phyloP scores from a whole-genome alignment of 805 yeast genomes.

The Kodamaea hsintzibuensis region DNA sequence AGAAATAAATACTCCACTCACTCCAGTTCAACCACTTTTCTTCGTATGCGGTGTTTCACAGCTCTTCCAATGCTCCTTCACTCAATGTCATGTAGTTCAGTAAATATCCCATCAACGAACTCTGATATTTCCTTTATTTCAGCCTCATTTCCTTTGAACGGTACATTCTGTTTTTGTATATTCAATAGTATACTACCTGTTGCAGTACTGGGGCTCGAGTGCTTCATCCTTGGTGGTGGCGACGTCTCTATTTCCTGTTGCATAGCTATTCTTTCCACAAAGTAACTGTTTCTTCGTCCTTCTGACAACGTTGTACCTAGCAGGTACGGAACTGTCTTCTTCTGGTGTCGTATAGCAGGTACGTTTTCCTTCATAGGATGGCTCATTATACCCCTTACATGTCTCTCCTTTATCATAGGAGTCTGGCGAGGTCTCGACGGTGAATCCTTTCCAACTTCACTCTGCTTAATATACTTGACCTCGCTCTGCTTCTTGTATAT shows the following conservation, averaged over 20 bases:
- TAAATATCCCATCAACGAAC: not conserved
- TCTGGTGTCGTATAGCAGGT: not conserved
- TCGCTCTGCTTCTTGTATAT: constrained; percentile 21
- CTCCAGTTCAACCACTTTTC: no score
- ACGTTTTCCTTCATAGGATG: not conserved
- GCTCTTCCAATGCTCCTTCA: no score
- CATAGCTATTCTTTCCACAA: constrained; percentile 34
- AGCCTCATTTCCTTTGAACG: not conserved
- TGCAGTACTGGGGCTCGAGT: not conserved
- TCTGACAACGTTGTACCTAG: not conserved
- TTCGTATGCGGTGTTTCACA: no score
- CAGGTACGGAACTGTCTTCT: not conserved
- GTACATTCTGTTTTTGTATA: not conserved
- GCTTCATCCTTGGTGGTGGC: not conserved
- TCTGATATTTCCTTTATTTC: not conserved
- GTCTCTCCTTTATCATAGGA: not conserved
- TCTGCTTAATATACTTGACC: constrained; percentile 20
- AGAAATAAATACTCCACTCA: no score
- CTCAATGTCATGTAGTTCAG: no score
- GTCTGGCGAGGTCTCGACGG: not conserved
- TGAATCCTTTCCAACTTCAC: not conserved
- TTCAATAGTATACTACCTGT: not conserved
- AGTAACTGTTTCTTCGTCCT: constrained; percentile 8
- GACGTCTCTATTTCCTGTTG: constrained; percentile 29
- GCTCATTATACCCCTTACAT: not conserved